Percentiles rank a stretch among this genome's conserved stretches.
Conservation (phyloP, 768 basidiomycete species). For the Suillus fuscotomentosus region DNA sequence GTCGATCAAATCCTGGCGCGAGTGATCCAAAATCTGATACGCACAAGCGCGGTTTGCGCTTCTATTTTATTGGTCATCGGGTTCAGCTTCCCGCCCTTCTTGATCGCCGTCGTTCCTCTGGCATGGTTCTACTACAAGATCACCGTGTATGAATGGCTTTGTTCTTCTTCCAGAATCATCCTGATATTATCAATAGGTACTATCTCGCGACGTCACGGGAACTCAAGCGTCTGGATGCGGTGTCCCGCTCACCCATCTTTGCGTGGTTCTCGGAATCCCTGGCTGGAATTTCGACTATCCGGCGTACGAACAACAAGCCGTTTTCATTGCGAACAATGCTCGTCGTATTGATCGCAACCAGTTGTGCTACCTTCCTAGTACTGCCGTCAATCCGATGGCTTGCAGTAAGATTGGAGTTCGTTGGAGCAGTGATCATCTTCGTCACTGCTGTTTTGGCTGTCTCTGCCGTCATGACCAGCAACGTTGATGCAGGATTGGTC, state of each 20-base stretch:
- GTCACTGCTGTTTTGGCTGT: conserved; percentile 67
- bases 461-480: conserved; percentile 66
- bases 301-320: conserved; percentile 72
- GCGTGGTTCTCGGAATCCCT: conserved; percentile 82
- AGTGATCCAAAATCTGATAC: conserved; percentile 65
- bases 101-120: conserved; percentile 73
- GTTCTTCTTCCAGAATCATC: not conserved
- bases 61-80: conserved; percentile 75
- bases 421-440: conserved; percentile 79
- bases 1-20: conserved; percentile 82
- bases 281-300: conserved; percentile 77
- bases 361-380: conserved; percentile 71
- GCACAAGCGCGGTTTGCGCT: conserved; percentile 58
- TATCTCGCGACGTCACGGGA: conserved; percentile 86
- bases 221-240: conserved; percentile 84
- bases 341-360: conserved; percentile 84
- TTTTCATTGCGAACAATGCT: conserved; percentile 69
- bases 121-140: conserved; percentile 78
- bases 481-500: conserved; percentile 85
- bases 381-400: conserved; percentile 83
- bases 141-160: conserved; percentile 56
- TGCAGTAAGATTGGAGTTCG: conserved; percentile 78
- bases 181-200: conserved; percentile 48
- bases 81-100: conserved; percentile 76
- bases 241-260: conserved; percentile 89